Base-by-base conservation (phyloP, 2,329 filamentous ascomycete species). In the Exophiala spinifera region DNA sequence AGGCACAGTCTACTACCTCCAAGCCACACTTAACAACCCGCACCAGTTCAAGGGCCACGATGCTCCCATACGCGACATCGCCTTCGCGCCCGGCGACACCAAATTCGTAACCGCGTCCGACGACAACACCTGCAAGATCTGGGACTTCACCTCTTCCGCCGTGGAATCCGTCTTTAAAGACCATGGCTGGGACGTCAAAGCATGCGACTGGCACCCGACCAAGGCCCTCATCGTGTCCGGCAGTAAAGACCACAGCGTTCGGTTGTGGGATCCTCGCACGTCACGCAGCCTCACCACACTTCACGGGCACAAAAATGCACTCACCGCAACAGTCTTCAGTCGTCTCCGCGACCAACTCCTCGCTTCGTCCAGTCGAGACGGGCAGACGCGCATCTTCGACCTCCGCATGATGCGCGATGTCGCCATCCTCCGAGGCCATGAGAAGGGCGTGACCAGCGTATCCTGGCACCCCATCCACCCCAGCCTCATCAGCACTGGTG, bases 331-430 rank as follows among this genome's bases (percentile, higher is more conserved):
- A 0, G 75, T 87, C 43, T 99, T 99, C 67, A 94, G 96, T 69
- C 87, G 86, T 48, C 85, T 89, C 8, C 87, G 89, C 66, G 91
- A 89, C 25, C 81, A 87, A 61, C 87, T 95, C 57, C 81, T 99
- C 45, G 94, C 92, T 33, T 96, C 94, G 0, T 95, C 91, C 28
- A 94, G 91, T 40, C 83, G 94, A 68, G 94, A 99, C 66, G 89
- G 95, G 69, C 95, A 89, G 1, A 91, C 91, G 7, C 85, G 94
- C 56, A 84, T 99, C 43, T 97, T 97, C 66, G 94, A 99, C 69
- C 79, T 99, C 52, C 85, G 94, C 46, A 96, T 96, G 88, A 97
- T 99, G 94, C 88, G 94, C 60, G 94, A 99, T 70, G 91, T 97
- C 52, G 89, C 91, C 64, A 82, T 97, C 44, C 81, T 99, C 19